Base-by-base conservation (phyloP, 1,284 basidiomycete species). In the Blastosporella zonata region DNA sequence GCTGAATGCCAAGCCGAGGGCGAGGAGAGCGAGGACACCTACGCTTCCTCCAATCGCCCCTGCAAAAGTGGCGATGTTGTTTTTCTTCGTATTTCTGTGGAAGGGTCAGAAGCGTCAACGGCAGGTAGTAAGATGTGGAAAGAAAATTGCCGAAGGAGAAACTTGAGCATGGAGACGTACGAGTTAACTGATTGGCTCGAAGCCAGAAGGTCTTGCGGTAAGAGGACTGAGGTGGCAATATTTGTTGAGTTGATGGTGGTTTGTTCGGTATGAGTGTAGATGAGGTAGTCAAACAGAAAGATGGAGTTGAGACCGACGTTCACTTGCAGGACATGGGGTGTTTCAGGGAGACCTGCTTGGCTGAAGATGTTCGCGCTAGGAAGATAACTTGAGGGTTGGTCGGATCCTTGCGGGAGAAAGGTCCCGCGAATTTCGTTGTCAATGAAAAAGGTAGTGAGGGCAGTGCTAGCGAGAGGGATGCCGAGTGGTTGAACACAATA, bases 21-120 rank as follows among this genome's bases (percentile, higher is more conserved):
- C 67, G 43, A 81, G 61, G 29, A 75, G 55, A 9, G 66, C 67
- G 8, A 81, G 69, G 15, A 78, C 68, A 15, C 79, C 79, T 21
- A 79, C 69, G 28, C 69, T 72, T 27, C 75, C 75, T 1, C 74
- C 78, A 18, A 81, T 67, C 3, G 74, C 77, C 23, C 72, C 77
- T 1, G 66, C 78, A 55, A 81, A 81, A 4, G 79, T 78, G 6
- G 69, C 74, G 43, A 74, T 59, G 43, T 74, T 74, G 52, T 71
- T 69, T 38, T 64, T 61, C 44, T 66, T 65, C 27, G 51, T 42
- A 44, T 49, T 46, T 31, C 60, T 63, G 35, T 27, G 21, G 6
- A 6, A 33, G n/a, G 13, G 31, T 33, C 31, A 33, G 31, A 27
- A 27, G 10, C 25, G 25, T 27, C 25, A 27, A 27, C 25, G 10